These are phyloP conservation scores for Stephania yunnanensis DNA, from an alignment of 164 flowering plant genomes.

Conservation along the genomic window DNA sequence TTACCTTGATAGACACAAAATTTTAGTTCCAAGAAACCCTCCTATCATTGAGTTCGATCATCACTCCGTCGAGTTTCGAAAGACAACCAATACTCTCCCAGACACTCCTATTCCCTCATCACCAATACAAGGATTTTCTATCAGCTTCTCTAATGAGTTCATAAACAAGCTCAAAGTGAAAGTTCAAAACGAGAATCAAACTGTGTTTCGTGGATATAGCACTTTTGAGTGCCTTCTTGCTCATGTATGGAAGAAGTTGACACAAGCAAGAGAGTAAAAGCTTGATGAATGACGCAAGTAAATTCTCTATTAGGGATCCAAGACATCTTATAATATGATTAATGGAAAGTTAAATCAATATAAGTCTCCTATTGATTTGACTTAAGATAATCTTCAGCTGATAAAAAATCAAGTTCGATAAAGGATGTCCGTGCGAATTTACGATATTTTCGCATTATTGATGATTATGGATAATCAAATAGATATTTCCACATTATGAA, in stretches of 20 bases:
- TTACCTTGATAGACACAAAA: conserved; percentile 8
- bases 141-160: conserved; percentile 12
- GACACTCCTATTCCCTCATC: background rate
- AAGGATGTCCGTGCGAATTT: no score
- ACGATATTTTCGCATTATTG: no score
- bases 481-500: no score
- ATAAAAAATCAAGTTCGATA: no score
- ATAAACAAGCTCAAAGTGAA: conserved; percentile 15
- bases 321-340: no score
- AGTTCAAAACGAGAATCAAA: background rate
- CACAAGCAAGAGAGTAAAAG: conserved; percentile 12
- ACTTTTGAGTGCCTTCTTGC: conserved; percentile 18
- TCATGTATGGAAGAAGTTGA: conserved; percentile 18
- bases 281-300: conserved; percentile 13
- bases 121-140: conserved; percentile 3
- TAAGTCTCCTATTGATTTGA: no score
- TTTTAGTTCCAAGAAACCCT: conserved; percentile 16
- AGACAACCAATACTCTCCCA: background rate
- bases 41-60: conserved; percentile 17
- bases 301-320: no score
- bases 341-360: no score
- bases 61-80: conserved; percentile 13
- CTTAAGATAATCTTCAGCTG: no score
- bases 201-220: background rate
- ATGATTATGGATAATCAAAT: no score